A percentile compares a stretch with the other conserved stretches of the same genome.
Conservation (phyloP, 768 basidiomycete species). For the Suillus cothurnatus region DNA sequence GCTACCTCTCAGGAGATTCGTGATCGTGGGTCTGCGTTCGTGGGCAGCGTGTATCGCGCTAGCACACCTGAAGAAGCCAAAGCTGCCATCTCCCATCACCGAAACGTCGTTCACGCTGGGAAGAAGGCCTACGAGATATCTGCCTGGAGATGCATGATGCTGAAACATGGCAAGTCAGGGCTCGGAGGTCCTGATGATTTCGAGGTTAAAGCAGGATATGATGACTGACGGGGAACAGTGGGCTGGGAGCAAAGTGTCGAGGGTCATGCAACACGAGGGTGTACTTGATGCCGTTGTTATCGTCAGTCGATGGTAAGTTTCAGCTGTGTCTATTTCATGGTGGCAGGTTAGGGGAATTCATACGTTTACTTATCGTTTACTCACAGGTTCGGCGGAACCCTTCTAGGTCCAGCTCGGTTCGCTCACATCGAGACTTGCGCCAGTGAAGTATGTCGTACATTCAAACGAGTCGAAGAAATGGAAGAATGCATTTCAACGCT, state of each 20-base stretch:
- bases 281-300: conserved; percentile 79
- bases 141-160: conserved; percentile 79
- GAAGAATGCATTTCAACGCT: conserved; percentile 61
- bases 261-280: conserved; percentile 68
- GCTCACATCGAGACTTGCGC: conserved; percentile 78
- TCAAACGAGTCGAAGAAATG: conserved; percentile 69
- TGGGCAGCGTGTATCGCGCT: conserved; percentile 64
- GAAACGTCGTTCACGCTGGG: conserved; percentile 55
- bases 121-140: conserved; percentile 73
- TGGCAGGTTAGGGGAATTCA: not conserved
- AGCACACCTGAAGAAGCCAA: conserved; percentile 53
- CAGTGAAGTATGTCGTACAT: conserved; percentile 69
- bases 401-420: conserved; percentile 78
- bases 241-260: conserved; percentile 63
- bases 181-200: conserved; percentile 78
- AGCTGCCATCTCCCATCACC: conserved; percentile 51
- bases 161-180: conserved; percentile 66
- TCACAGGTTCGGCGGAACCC: conserved; percentile 75
- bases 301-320: conserved; percentile 71
- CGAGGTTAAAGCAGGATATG: conserved; percentile 57
- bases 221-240: conserved; percentile 82
- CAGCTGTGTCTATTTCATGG: not conserved
- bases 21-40: conserved; percentile 73
- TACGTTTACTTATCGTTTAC: not conserved
- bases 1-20: conserved; percentile 73